phyloP scores from a whole-genome alignment of 768 basidiomycete species.

The Lactarius vividus region DNA sequence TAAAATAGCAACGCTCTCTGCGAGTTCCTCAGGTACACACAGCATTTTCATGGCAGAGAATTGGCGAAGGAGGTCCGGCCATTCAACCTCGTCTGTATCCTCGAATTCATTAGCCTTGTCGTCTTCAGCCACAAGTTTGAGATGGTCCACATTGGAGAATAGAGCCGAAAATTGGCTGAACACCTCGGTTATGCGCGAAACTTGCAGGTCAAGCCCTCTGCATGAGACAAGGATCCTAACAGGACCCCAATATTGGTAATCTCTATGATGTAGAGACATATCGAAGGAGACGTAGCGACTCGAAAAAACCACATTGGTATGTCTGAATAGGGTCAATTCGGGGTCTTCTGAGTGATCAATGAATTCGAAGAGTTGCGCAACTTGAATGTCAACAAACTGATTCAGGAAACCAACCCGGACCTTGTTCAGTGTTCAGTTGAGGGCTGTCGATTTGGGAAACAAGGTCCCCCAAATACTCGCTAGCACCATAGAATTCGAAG shows the following conservation, averaged over 20 bases:
- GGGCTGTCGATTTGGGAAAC: slow-evolving; percentile 3
- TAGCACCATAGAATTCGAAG: background rate
- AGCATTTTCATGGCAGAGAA: background rate
- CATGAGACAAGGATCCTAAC: background rate
- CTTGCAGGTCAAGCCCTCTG: background rate
- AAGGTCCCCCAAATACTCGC: slow-evolving; percentile 12
- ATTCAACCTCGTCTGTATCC: background rate
- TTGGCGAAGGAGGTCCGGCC: background rate
- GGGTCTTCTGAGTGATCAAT: background rate
- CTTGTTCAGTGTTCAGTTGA: background rate
- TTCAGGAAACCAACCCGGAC: background rate
- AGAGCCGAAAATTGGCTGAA: background rate
- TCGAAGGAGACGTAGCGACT: background rate
- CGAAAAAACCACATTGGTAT: background rate
- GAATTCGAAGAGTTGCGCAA: background rate
- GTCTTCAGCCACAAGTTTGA: background rate
- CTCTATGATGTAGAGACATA: background rate
- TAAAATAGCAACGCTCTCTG: background rate
- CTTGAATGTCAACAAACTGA: background rate
- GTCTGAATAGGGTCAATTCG: background rate
- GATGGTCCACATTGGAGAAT: background rate
- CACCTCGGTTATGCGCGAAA: background rate
- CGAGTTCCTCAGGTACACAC: background rate
- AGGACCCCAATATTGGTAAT: background rate
- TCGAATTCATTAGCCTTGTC: no score